phyloP scores from a whole-genome alignment of 306 rosid genomes.

The Dalbergia oliveri region DNA sequence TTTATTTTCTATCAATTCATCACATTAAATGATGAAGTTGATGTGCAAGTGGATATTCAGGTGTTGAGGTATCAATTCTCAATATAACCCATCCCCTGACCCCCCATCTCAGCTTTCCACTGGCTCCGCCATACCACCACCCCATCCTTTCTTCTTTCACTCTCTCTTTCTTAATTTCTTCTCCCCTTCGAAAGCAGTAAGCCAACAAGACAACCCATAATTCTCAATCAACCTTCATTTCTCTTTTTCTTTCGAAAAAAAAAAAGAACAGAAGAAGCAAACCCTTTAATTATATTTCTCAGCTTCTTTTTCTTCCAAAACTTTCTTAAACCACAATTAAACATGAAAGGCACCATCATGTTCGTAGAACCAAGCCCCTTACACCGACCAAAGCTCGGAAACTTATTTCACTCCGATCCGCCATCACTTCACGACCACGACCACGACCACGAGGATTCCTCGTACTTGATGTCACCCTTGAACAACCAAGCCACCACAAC shows the following conservation, averaged over 20 bases:
- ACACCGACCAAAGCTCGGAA: constrained; percentile 55
- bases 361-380: constrained; percentile 26
- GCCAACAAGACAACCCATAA: no score
- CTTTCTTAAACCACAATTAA: not conserved
- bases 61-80: no score
- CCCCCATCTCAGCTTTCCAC: not conserved
- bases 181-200: not conserved
- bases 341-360: constrained; percentile 42
- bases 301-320: no score
- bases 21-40: no score
- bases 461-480: constrained; percentile 69
- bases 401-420: constrained; percentile 57
- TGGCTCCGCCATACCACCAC: no score
- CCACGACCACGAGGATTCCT: constrained; percentile 11
- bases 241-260: no score
- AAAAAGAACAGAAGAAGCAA: no score
- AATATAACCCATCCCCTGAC: not conserved
- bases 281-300: no score
- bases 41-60: no score
- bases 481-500: constrained; percentile 19
- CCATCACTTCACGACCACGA: not conserved
- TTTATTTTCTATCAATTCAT: no score
- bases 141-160: not conserved
- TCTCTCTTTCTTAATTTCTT: not conserved
- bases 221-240: no score